Evolutionary conservation across 768 basidiomycete genomes (phyloP).

Genomic region (Coprinellus aureogranulatus): DNA sequence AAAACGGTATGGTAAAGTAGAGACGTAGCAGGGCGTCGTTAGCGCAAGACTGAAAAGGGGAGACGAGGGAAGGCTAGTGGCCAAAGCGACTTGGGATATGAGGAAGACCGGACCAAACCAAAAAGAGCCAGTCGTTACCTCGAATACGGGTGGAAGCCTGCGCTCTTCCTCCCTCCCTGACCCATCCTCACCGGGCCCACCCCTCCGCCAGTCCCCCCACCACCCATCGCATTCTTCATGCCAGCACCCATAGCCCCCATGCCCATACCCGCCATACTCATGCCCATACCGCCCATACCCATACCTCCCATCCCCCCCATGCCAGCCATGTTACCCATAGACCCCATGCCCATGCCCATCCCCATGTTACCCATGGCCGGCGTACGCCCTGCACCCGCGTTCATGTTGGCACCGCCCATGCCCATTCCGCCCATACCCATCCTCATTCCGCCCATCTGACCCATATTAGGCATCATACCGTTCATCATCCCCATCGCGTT

Average conservation of each 20-base stretch:
- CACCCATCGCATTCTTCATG: constrained; percentile 15
- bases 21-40: too few relatives aligned
- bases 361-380: too few relatives aligned
- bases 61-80: not conserved
- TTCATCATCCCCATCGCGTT: too few relatives aligned
- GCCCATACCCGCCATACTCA: constrained; percentile 18
- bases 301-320: constrained; percentile 18
- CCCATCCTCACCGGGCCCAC: constrained; percentile 14
- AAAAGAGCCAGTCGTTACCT: constrained; percentile 27
- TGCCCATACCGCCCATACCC: constrained; percentile 19
- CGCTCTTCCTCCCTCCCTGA: constrained; percentile 41
- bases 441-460: constrained; percentile 30
- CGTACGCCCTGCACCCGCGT: too few relatives aligned
- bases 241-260: constrained; percentile 3
- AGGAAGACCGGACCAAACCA: not conserved
- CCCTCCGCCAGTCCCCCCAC: not conserved
- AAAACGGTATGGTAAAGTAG: too few relatives aligned
- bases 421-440: constrained; percentile 21
- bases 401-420: constrained; percentile 3
- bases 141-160: constrained; percentile 66
- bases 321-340: constrained; percentile 19
- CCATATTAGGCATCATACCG: constrained; percentile 35
- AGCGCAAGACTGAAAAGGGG: not conserved
- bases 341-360: not conserved
- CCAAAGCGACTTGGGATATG: not conserved